A percentile compares a stretch with the other conserved stretches of the same genome.
These are phyloP conservation scores for Xylaria sp. DNA, from an alignment of 2,329 filamentous ascomycete genomes.

Conservation along the genomic window DNA sequence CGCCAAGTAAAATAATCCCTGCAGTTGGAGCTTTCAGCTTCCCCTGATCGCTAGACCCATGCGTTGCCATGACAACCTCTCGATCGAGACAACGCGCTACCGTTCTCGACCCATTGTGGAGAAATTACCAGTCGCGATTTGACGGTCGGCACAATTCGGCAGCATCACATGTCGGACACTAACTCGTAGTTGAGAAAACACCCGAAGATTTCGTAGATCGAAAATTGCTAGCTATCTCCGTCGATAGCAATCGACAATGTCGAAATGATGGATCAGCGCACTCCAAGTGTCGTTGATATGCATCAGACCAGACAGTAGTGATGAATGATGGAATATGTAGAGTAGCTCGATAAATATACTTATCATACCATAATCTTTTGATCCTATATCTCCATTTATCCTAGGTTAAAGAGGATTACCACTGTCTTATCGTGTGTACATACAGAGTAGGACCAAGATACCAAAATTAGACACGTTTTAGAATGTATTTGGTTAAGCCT, in stretches of 20 bases:
- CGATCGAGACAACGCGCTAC: constrained; percentile 8
- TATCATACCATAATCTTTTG: too few relatives aligned
- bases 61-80: constrained; percentile 37
- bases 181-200: background rate
- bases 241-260: background rate
- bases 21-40: constrained; percentile 35
- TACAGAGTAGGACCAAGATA: too few relatives aligned
- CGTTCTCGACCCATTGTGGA: constrained; percentile 29
- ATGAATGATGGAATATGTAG: background rate
- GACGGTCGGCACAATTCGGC: constrained; percentile 3
- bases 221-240: background rate
- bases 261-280: background rate
- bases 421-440: too few relatives aligned
- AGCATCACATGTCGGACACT: constrained; percentile 26
- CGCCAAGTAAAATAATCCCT: constrained; percentile 22
- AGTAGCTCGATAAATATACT: background rate
- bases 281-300: background rate
- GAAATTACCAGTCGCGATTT: constrained; percentile 30
- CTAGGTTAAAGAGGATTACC: too few relatives aligned
- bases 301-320: background rate
- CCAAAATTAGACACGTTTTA: too few relatives aligned
- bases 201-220: background rate
- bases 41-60: constrained; percentile 41
- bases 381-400: too few relatives aligned
- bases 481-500: too few relatives aligned